phyloP scores from a whole-genome alignment of 768 basidiomycete genomes.

The Vishniacozyma victoriae region DNA sequence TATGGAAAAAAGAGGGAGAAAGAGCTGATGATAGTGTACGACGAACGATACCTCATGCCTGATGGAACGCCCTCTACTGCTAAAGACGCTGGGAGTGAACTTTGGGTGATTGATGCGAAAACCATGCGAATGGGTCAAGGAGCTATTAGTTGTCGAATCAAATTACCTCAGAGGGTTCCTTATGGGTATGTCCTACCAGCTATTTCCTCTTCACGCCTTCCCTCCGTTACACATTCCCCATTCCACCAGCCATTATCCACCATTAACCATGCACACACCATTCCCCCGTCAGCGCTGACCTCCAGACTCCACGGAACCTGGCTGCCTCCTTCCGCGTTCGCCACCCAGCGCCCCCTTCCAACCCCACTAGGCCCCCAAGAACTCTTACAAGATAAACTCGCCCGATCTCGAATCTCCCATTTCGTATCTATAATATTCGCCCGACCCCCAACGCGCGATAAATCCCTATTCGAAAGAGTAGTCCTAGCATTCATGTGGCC shows the following conservation, averaged over 20 bases:
- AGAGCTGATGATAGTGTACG: conserved; percentile 36
- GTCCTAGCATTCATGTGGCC: conserved; percentile 32
- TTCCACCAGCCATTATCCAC: not conserved
- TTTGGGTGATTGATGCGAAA: conserved; percentile 50
- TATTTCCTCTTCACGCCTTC: not conserved
- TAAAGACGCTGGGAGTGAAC: conserved; percentile 41
- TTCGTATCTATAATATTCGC: conserved; percentile 36
- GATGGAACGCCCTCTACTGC: conserved; percentile 33
- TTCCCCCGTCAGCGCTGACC: conserved; percentile 5
- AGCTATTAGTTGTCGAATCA: conserved; percentile 39
- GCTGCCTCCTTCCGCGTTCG: conserved; percentile 18
- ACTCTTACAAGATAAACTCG: conserved; percentile 33
- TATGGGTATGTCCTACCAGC: conserved; percentile 33
- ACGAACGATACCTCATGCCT: conserved; percentile 42
- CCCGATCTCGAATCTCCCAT: conserved; percentile 27
- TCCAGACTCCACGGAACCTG: conserved; percentile 39
- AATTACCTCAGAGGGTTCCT: conserved; percentile 45
- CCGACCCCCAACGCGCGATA: conserved; percentile 25
- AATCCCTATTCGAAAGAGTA: conserved; percentile 16
- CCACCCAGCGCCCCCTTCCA: conserved; percentile 18
- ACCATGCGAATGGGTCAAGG: conserved; percentile 33
- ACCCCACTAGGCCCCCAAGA: conserved; percentile 25
- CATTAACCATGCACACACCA: not conserved
- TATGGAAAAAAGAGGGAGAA: not conserved
- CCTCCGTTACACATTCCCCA: not conserved